phyloP scores from a whole-genome alignment of 192 early-diverging fungal genomes.

The Entomortierella parvispora region DNA sequence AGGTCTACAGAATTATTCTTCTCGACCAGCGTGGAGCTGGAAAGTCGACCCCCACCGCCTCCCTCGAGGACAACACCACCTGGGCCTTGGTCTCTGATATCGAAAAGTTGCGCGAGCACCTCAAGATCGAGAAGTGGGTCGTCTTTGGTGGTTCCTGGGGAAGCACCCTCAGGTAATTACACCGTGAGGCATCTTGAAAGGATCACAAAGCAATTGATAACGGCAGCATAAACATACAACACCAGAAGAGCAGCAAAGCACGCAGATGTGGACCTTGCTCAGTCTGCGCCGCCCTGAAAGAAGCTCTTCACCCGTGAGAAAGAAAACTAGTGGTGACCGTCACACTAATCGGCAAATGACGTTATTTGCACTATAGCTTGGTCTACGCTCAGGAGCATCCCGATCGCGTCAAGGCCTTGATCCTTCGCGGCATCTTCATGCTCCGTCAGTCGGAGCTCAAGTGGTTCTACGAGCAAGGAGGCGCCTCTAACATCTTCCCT shows the following conservation, averaged over 20 bases:
- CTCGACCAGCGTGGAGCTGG: slow-evolving; percentile 77
- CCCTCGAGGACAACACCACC: slow-evolving; percentile 73
- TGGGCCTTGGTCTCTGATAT: slow-evolving; percentile 74
- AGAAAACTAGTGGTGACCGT: background rate
- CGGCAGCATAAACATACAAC: too few relatives aligned
- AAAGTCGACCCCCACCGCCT: slow-evolving; percentile 72
- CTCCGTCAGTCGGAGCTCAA: slow-evolving; percentile 64
- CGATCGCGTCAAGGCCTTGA: slow-evolving; percentile 67
- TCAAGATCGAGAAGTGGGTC: slow-evolving; percentile 76
- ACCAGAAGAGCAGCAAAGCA: background rate
- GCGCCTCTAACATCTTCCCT: slow-evolving; percentile 72
- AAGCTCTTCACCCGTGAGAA: background rate
- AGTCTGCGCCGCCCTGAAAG: background rate
- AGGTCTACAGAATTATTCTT: slow-evolving; percentile 69
- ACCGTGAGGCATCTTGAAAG: background rate
- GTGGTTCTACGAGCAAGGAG: slow-evolving; percentile 77
- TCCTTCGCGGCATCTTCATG: slow-evolving; percentile 75
- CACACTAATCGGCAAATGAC: background rate
- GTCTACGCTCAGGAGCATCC: slow-evolving; percentile 73
- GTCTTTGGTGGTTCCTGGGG: slow-evolving; percentile 84
- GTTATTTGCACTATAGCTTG: slow-evolving; percentile 20
- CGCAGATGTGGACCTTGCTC: background rate
- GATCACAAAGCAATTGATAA: background rate
- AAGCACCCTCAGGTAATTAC: slow-evolving; percentile 51
- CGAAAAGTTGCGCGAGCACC: slow-evolving; percentile 67